phyloP scores from a whole-genome alignment of 1,139 yeast species.

The Nematodospora anomalae region DNA sequence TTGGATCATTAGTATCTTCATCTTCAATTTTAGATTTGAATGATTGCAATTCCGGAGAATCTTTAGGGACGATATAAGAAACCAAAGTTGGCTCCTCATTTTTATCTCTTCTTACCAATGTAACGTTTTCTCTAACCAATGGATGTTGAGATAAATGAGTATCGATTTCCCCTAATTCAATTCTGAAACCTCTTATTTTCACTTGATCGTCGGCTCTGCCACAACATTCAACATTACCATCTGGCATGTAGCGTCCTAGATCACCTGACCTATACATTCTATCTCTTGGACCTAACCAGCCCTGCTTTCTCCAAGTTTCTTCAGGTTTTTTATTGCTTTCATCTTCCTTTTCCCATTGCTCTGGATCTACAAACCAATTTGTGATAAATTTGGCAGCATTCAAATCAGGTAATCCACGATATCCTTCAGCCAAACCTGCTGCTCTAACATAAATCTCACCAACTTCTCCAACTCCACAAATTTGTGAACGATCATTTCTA shows the following conservation, averaged over 20 bases:
- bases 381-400: constrained; percentile 83
- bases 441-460: constrained; percentile 99
- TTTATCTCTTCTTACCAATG: constrained; percentile 89
- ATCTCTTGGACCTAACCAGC: constrained; percentile 94
- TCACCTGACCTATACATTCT: constrained; percentile 96
- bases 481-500: constrained; percentile 79
- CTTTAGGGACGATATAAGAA: constrained; percentile 88
- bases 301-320: constrained; percentile 72
- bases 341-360: constrained; percentile 61
- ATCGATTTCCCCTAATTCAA: constrained; percentile 96
- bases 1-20: constrained; percentile 56
- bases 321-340: constrained; percentile 29
- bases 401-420: constrained; percentile 85
- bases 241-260: constrained; percentile 92
- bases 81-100: constrained; percentile 90
- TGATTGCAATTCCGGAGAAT: constrained; percentile 52
- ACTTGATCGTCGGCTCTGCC: constrained; percentile 99
- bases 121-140: constrained; percentile 84
- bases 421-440: constrained; percentile 96
- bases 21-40: constrained; percentile 44
- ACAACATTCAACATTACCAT: constrained; percentile 96
- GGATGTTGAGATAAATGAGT: constrained; percentile 95
- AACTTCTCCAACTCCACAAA: constrained; percentile 98
- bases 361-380: constrained; percentile 80
- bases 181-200: constrained; percentile 96